Percentiles rank a stretch among this genome's conserved stretches.
phyloP scores from a whole-genome alignment of 2,329 filamentous ascomycete species.

The Xylariaceae sp. region DNA sequence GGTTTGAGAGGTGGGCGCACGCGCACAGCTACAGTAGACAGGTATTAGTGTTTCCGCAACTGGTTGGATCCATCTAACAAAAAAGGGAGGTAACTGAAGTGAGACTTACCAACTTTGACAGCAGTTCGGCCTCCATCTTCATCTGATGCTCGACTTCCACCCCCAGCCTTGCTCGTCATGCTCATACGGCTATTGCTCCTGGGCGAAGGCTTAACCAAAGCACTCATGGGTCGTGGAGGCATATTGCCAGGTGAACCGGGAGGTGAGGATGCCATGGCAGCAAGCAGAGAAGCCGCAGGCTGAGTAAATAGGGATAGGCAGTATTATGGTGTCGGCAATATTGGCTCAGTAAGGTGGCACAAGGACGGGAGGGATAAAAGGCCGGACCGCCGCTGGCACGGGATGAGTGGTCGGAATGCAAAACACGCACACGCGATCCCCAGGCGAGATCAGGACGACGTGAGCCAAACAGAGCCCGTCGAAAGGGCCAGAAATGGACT shows the following conservation, averaged over 20 bases:
- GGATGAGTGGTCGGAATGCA: constrained; percentile 8
- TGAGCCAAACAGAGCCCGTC: constrained; percentile 3
- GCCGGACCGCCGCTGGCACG: not conserved
- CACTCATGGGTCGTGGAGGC: constrained; percentile 71
- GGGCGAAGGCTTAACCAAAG: constrained; percentile 68
- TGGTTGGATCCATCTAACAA: not conserved
- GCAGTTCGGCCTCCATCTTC: constrained; percentile 80
- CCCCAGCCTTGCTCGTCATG: constrained; percentile 70
- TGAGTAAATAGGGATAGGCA: not conserved
- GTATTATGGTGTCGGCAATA: constrained; percentile 2
- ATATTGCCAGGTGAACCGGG: constrained; percentile 58
- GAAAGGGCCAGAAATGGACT: not conserved
- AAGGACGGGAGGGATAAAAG: not conserved
- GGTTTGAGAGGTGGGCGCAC: constrained; percentile 82
- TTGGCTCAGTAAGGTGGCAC: not conserved
- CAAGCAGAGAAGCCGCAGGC: constrained; percentile 19
- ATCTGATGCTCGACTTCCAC: constrained; percentile 79
- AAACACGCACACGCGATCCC: constrained; percentile 11
- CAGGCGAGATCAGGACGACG: constrained; percentile 7
- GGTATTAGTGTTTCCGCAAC: not conserved
- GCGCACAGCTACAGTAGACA: constrained; percentile 67
- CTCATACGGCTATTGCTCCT: constrained; percentile 83
- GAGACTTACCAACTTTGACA: constrained; percentile 87
- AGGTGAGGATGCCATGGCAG: constrained; percentile 62
- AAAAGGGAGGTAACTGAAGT: not conserved